Conservation (phyloP, 345 rosid genomes). For the Garcia nutans region DNA sequence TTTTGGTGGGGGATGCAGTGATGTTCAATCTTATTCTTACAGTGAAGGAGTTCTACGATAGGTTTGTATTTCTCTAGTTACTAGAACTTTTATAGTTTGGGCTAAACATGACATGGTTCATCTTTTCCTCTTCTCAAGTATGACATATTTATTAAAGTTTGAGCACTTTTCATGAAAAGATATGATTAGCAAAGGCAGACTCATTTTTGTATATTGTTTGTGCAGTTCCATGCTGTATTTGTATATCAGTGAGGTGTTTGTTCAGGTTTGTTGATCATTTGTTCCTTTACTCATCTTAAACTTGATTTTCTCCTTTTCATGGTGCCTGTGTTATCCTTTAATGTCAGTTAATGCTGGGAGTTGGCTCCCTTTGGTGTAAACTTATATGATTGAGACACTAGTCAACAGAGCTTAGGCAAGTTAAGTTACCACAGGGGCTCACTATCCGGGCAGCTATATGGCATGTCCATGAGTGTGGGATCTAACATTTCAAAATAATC, state of each 20-base stretch:
- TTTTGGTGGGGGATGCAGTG: slow-evolving; percentile 80
- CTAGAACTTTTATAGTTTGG: background rate
- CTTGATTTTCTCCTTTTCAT: background rate
- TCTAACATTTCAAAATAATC: background rate
- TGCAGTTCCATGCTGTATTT: slow-evolving; percentile 73
- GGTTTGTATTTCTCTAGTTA: slow-evolving; percentile 41
- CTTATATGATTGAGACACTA: no score
- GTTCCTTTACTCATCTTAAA: background rate
- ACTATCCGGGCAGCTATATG: background rate
- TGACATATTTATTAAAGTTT: background rate
- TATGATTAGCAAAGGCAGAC: slow-evolving; percentile 8
- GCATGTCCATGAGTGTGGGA: background rate
- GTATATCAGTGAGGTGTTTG: slow-evolving; percentile 76
- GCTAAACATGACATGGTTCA: background rate
- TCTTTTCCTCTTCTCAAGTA: slow-evolving; percentile 10
- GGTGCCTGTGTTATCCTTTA: background rate
- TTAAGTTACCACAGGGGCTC: background rate
- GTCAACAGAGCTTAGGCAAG: background rate
- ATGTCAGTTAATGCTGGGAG: background rate
- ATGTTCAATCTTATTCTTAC: slow-evolving; percentile 76
- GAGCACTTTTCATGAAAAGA: background rate
- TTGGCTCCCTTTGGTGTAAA: background rate
- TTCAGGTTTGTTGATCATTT: slow-evolving; percentile 62
- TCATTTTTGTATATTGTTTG: slow-evolving; percentile 29
- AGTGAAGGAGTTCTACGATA: slow-evolving; percentile 60